Evolutionary conservation across 2,329 filamentous ascomycete species (phyloP).

Genomic region (Ascochyta koolunga): DNA sequence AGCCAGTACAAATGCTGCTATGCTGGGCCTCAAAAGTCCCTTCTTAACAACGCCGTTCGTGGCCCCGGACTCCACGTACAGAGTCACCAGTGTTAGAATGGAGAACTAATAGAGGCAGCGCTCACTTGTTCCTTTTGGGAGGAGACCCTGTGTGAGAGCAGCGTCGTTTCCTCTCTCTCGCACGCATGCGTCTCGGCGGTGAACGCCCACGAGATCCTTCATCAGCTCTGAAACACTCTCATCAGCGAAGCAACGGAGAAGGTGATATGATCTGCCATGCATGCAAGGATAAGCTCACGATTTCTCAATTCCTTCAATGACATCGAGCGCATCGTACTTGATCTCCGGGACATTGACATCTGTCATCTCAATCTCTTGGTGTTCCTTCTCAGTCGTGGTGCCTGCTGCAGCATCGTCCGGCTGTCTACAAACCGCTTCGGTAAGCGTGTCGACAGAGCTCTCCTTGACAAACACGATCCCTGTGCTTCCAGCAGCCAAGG

Average conservation of each 20-base stretch:
- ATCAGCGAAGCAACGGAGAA: slow-evolving; percentile 3
- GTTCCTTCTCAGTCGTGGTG: neutral
- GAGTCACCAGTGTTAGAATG: neutral
- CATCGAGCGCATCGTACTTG: slow-evolving; percentile 23
- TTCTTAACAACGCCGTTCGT: slow-evolving; percentile 1
- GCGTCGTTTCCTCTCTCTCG: neutral
- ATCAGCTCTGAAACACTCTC: neutral
- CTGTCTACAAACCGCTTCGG: slow-evolving; percentile 57
- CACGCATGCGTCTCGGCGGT: neutral
- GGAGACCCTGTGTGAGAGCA: slow-evolving; percentile 6
- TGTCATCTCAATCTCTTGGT: slow-evolving; percentile 17
- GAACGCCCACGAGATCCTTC: neutral
- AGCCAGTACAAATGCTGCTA: neutral
- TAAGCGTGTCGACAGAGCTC: slow-evolving; percentile 63
- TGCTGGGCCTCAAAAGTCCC: neutral
- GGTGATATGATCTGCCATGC: neutral
- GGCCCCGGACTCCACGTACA: neutral
- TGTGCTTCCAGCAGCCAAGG: slow-evolving; percentile 52
- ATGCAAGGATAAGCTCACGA: slow-evolving; percentile 21
- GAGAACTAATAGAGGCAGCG: neutral
- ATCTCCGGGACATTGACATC: slow-evolving; percentile 4
- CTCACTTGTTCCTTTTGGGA: neutral
- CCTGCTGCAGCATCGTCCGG: slow-evolving; percentile 11
- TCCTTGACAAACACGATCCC: slow-evolving; percentile 86
- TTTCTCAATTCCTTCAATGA: slow-evolving; percentile 40